A percentile compares a stretch with the other conserved stretches of the same genome.
Conservation (phyloP, 768 basidiomycete genomes). For the Cyclocybe cylindracea region DNA sequence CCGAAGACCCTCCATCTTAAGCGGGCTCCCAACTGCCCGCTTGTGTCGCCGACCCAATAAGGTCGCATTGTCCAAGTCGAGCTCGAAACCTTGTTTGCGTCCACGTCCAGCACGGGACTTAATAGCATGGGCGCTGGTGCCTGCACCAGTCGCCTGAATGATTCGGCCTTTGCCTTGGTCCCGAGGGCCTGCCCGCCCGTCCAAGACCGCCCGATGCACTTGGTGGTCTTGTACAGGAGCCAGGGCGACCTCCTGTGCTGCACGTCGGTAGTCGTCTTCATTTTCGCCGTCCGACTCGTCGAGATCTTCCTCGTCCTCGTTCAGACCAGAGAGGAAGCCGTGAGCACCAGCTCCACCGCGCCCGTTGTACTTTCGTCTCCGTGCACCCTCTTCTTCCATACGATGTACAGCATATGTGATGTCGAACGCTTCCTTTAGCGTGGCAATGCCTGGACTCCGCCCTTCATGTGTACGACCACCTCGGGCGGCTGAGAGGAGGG, state of each 20-base stretch:
- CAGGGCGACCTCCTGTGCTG: slow-evolving; percentile 2
- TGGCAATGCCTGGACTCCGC: slow-evolving; percentile 89
- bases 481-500: slow-evolving; percentile 78
- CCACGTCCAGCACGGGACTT: not conserved
- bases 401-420: slow-evolving; percentile 98
- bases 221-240: slow-evolving; percentile 25
- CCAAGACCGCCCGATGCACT: slow-evolving; percentile 18
- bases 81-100: slow-evolving; percentile 59
- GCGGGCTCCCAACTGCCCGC: slow-evolving; percentile 21
- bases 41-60: slow-evolving; percentile 71
- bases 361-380: slow-evolving; percentile 79
- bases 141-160: slow-evolving; percentile 15
- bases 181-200: slow-evolving; percentile 38
- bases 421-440: slow-evolving; percentile 97
- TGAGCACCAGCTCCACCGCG: slow-evolving; percentile 75
- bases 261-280: slow-evolving; percentile 32
- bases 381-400: slow-evolving; percentile 98
- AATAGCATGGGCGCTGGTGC: slow-evolving; percentile 7
- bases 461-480: slow-evolving; percentile 70
- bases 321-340: slow-evolving; percentile 82
- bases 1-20: slow-evolving; percentile 22
- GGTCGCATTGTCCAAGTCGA: slow-evolving; percentile 86
- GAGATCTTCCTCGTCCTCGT: slow-evolving; percentile 87
- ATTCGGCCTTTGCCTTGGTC: slow-evolving; percentile 27
- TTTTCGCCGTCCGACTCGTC: slow-evolving; percentile 49